Base-by-base conservation (phyloP, 2,329 filamentous ascomycete genomes). In the Pyricularia pennisetigena region DNA sequence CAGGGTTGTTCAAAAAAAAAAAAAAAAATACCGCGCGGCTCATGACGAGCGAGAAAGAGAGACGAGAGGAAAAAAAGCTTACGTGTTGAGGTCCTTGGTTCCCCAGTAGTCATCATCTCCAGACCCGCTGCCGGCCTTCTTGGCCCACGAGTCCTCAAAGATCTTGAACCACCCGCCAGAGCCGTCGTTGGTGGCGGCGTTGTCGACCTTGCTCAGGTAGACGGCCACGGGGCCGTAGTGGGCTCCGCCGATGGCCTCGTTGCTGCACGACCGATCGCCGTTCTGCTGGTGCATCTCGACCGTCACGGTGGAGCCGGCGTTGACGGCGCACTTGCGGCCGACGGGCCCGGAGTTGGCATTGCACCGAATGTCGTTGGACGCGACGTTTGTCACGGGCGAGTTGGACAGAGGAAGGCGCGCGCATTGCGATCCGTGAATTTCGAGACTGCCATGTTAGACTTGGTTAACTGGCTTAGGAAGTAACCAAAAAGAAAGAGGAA, bases 261-360 rank as follows among this genome's bases (percentile, higher is more conserved):
- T 79, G 30, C 70, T 70, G 72, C 81, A 83, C 57, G 73, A 74
- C 24, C 81, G 77, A 72, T 77, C 75, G 68, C 72, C 72, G 29
- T 75, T 76, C 68, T 79, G 71, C 81, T 81, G 79, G 75, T 86
- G 83, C 81, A 86, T 85, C 73, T 85, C 83, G 3, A 84, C 77
- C 0, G 82, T 84, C 20, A 85, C 78, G 0, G 76, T 81, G 8
- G 76, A 75, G 3, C 82, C 82, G 8, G 80, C 80, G 24, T 75
- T 74, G n/a, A 82, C 80, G 20, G 75, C 71, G 70, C 81, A 83
- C 70, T 81, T 80, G 65, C 49, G 49, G 4, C 75, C 75, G 0
- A 76, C 68, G 4, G 78, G 75, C 23, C 74, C 74, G 6, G 69
- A 72, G 41, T 76, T 76, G 26, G 74, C 76, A 68, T 82, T 82